Evolutionary conservation across 1,284 basidiomycete species (phyloP), one percentile per base, ranked within the genome.

Genomic region (Ceratobasidium sp.): DNA sequence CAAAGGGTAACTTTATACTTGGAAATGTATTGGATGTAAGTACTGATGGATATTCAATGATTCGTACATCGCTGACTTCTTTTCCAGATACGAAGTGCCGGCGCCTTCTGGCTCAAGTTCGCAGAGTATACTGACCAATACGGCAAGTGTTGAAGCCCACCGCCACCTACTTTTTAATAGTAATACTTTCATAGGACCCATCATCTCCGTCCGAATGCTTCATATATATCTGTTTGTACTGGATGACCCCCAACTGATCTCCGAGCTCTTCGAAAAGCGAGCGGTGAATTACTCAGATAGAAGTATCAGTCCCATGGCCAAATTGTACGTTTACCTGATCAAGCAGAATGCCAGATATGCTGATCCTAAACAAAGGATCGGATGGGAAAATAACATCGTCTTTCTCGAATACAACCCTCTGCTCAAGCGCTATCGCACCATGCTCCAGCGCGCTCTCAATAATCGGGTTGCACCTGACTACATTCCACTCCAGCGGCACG

Each of bases 261-360:
- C 43, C n/a, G 62, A 64, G 4, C 31, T 64, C 9, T 64, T 64
- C 29, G 62, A 64, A 9, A 64, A 64, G 16, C 62, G 62, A 6
- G 62, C 39, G 6, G n/a, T 43, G 7, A 22, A 46, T 8, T 64
- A 64, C 11, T 64, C 62, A 2, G 54, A 56, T 7, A 13, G 13
- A 19, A 2, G 31, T 4, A 7, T 9, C 0, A 56, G 1, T 3
- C 19, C 4, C 4, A 29, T 56, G 16, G 54, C 24, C 7, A 29
- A 29, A 29, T 14, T 31, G 54, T 56, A 9, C 54, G 54, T 56
- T 34, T 1, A 5, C 29, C 1, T 5, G 3, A 1, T 19, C 5
- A 14, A 0, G 9, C 24, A 7, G 29, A n/a, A n/a, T n/a, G 14
- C 46, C 27, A 4, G 1, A 41, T n/a, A 13, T 7, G 14, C 46